A percentile compares a stretch with the other conserved stretches of the same genome.
Evolutionary conservation across 768 basidiomycete genomes (phyloP).

Genomic region (Cytidiella melzeri): DNA sequence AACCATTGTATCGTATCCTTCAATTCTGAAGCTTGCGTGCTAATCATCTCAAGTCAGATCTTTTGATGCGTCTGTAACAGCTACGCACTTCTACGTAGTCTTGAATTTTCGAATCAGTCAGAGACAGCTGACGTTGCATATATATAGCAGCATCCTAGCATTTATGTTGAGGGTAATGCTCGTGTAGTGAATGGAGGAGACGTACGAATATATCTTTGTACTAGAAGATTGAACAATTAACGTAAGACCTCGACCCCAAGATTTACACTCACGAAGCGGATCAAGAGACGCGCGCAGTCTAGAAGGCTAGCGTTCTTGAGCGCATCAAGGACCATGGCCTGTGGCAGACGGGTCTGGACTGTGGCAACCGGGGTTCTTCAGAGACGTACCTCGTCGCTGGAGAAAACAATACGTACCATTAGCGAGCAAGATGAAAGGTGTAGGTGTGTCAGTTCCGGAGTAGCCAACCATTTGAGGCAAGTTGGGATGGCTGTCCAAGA

Average conservation of each 20-base stretch:
- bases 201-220: slow-evolving; percentile 37
- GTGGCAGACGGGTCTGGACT: slow-evolving; percentile 40
- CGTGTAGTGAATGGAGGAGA: neutral
- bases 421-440: slow-evolving; percentile 47
- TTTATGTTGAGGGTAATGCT: neutral
- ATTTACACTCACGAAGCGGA: slow-evolving; percentile 29
- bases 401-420: slow-evolving; percentile 29
- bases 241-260: too few relatives aligned
- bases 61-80: neutral
- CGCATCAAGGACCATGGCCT: slow-evolving; percentile 31
- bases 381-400: neutral
- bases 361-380: neutral
- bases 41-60: slow-evolving; percentile 13
- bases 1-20: slow-evolving; percentile 29
- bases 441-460: slow-evolving; percentile 37
- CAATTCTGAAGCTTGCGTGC: slow-evolving; percentile 36
- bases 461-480: slow-evolving; percentile 49
- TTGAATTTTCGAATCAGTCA: slow-evolving; percentile 35
- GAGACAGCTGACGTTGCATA: slow-evolving; percentile 34
- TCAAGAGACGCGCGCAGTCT: slow-evolving; percentile 29
- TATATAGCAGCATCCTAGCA: slow-evolving; percentile 40
- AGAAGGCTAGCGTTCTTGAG: slow-evolving; percentile 33
- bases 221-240: slow-evolving; percentile 17
- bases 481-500: slow-evolving; percentile 39
- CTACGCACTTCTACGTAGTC: slow-evolving; percentile 41